A percentile compares a stretch with the other conserved stretches of the same genome.
phyloP scores from a whole-genome alignment of 208 protist genomes.

The Acanthamoeba divionensis region DNA sequence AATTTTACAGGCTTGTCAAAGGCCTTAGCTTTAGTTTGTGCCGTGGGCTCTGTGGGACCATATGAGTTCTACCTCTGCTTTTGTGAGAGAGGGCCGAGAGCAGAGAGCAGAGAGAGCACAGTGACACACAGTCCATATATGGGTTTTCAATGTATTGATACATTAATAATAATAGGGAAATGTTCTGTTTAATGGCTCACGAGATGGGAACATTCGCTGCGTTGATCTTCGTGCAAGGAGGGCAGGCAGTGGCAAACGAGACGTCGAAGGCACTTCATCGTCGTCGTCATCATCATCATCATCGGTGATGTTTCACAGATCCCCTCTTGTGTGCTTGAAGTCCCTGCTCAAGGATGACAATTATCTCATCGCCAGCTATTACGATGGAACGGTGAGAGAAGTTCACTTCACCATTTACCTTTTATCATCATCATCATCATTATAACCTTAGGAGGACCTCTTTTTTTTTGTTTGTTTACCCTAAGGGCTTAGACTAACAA shows the following conservation, averaged over 20 bases:
- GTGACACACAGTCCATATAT: no score
- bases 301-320: background rate
- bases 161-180: background rate
- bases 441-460: no score
- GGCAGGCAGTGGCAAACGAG: background rate
- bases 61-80: background rate
- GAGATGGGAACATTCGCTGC: background rate
- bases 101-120: no score
- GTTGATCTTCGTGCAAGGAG: constrained; percentile 6
- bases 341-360: background rate
- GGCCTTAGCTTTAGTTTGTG: no score
- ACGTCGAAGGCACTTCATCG: background rate
- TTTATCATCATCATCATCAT: no score
- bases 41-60: no score
- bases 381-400: background rate
- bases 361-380: constrained; percentile 26
- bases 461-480: no score
- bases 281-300: background rate
- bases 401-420: background rate
- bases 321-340: constrained; percentile 16
- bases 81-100: no score
- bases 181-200: background rate
- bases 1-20: no score
- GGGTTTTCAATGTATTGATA: no score
- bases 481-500: no score